A percentile compares a stretch with the other conserved stretches of the same genome.
These are phyloP conservation scores for Entonaema liquescens DNA, from an alignment of 495 filamentous ascomycete species.

Conservation along the genomic window DNA sequence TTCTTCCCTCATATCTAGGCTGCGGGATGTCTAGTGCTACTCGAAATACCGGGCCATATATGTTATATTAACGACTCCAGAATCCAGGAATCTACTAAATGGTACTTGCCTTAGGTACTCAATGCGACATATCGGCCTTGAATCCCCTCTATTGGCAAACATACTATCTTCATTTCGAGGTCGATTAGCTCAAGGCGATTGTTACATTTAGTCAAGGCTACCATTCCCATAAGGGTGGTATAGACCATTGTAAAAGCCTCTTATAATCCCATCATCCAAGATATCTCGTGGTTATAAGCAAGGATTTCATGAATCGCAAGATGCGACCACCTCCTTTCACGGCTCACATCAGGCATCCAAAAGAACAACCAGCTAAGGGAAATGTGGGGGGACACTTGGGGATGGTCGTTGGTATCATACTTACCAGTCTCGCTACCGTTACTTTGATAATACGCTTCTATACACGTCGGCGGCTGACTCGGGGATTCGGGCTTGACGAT, in stretches of 20 bases:
- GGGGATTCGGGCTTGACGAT: slow-evolving; percentile 60
- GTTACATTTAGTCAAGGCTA: background rate
- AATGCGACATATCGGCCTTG: background rate
- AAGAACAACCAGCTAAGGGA: slow-evolving; percentile 64
- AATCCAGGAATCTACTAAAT: background rate
- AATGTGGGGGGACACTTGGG: slow-evolving; percentile 57
- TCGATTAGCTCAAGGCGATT: background rate
- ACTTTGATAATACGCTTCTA: slow-evolving; percentile 59
- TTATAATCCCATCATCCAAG: background rate
- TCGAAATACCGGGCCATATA: background rate
- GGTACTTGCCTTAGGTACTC: background rate
- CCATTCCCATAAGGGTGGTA: background rate
- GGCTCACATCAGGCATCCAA: slow-evolving; percentile 60
- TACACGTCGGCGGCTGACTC: slow-evolving; percentile 54
- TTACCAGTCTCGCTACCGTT: slow-evolving; percentile 50
- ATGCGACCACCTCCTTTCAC: slow-evolving; percentile 59
- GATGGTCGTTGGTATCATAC: slow-evolving; percentile 54
- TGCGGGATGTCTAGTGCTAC: background rate
- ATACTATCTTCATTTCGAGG: background rate
- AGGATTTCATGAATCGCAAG: background rate
- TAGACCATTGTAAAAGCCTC: slow-evolving; percentile 2
- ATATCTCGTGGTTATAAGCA: background rate
- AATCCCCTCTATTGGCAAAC: background rate
- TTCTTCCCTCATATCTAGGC: slow-evolving; percentile 10
- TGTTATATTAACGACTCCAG: slow-evolving; percentile 1